Evolutionary conservation across 306 rosid genomes (phyloP).

Genomic region (Oemleria cerasiformis): DNA sequence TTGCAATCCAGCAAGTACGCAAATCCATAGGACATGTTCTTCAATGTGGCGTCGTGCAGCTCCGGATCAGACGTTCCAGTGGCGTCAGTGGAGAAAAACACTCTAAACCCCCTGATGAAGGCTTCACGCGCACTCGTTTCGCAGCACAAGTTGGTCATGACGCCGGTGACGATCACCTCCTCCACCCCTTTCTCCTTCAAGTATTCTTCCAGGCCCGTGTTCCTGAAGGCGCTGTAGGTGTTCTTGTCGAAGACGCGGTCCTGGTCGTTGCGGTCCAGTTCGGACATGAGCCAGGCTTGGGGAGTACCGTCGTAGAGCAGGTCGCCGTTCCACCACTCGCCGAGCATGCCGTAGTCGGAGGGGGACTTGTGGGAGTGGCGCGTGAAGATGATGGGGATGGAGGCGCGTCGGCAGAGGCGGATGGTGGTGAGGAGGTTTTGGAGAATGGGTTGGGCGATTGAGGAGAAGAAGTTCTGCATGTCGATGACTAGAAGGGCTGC

Average conservation of each 20-base stretch:
- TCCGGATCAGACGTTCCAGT: slow-evolving; percentile 51
- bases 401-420: slow-evolving; percentile 51
- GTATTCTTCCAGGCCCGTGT: slow-evolving; percentile 44
- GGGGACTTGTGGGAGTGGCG: slow-evolving; percentile 62
- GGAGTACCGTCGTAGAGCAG: slow-evolving; percentile 51
- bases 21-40: slow-evolving; percentile 67
- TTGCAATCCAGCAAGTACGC: slow-evolving; percentile 63
- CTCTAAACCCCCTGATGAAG: slow-evolving; percentile 57
- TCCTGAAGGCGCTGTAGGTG: slow-evolving; percentile 56
- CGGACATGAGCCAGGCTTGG: slow-evolving; percentile 44
- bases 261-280: slow-evolving; percentile 27
- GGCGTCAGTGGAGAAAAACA: slow-evolving; percentile 67
- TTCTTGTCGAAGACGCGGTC: slow-evolving; percentile 54
- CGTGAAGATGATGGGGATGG: slow-evolving; percentile 67
- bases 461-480: slow-evolving; percentile 54
- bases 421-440: slow-evolving; percentile 54
- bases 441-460: slow-evolving; percentile 53
- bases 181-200: slow-evolving; percentile 49
- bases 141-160: slow-evolving; percentile 72
- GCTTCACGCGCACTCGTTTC: slow-evolving; percentile 85
- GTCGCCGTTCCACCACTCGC: slow-evolving; percentile 72
- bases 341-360: slow-evolving; percentile 45
- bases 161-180: slow-evolving; percentile 72
- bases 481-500: slow-evolving; percentile 63
- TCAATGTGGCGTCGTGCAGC: slow-evolving; percentile 66